Base-by-base conservation (phyloP, 1,284 basidiomycete genomes). In the Cryptococcus maquisensis region DNA sequence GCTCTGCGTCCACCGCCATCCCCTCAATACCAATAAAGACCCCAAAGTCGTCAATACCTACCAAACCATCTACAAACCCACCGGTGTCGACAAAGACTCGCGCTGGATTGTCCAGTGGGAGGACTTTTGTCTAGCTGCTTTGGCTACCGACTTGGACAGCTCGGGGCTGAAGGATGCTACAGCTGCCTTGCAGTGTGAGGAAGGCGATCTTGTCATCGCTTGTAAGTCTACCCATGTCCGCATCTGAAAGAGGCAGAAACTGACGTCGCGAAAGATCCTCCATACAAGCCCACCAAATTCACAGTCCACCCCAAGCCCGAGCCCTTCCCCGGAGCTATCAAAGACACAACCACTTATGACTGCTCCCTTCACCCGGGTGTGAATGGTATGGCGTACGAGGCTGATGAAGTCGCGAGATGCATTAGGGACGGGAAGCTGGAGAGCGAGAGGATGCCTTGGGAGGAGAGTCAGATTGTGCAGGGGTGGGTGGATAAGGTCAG, bases 51-150 rank as follows among this genome's bases (percentile, higher is more conserved):
- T 75, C 12, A 61, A 56, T 13, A 66, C 66, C 13, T 60, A 69
- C 51, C 75, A 79, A 59, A 67, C 80, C 77, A 4, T 80, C 70
- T 66, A 81, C 87, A 56, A 80, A 71, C 44, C 85, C 77, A 92
- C 88, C 0, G 84, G 84, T 16, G 90, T 94, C 28, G 92, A 96
- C 73, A 81, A 81, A 57, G 85, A 79, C 70, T 90, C 89, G 2
- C 80, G 84, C 20, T 89, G 90, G 77, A 82, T 82, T 6, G 80
- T 94, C 55, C 84, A 83, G 40, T 94, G 91, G 78, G 63, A 74
- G 32, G 68, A 67, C 26, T 57, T 77, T 1, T 63, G 63, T 2
- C 71, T 68, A 50, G 69, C 64, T 7, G 45, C 59, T 21, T 55
- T 68, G 37, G 60, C 60, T 21, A 70, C 71, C 21, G 67, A 71